A percentile compares a stretch with the other conserved stretches of the same genome.
These are phyloP conservation scores for Juglanconis juglandina DNA, from an alignment of 2,329 filamentous ascomycete species.

Conservation along the genomic window DNA sequence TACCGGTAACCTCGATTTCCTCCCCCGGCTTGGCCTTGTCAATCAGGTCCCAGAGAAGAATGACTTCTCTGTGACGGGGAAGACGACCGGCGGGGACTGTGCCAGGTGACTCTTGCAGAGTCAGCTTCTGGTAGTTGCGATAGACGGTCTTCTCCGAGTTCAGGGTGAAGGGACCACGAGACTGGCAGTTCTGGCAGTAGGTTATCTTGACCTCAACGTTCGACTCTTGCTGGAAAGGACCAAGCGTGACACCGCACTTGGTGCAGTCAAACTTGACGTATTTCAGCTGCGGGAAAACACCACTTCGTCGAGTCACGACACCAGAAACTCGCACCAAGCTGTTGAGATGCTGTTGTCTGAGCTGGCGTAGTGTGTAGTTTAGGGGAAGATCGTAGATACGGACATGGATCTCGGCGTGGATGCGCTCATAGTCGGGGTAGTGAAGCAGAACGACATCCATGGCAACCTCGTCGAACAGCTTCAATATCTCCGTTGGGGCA, in stretches of 20 bases:
- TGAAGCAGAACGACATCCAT: slow-evolving; percentile 95
- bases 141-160: slow-evolving; percentile 98
- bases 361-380: slow-evolving; percentile 89
- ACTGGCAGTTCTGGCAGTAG: slow-evolving; percentile 95
- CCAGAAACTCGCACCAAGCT: slow-evolving; percentile 91
- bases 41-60: slow-evolving; percentile 94
- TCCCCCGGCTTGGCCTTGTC: slow-evolving; percentile 96
- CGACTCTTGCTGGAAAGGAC: slow-evolving; percentile 95
- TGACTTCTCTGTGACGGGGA: slow-evolving; percentile 88
- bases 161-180: slow-evolving; percentile 86
- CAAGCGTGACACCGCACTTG: slow-evolving; percentile 87
- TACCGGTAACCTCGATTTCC: slow-evolving; percentile 93
- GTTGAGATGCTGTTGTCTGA: slow-evolving; percentile 94
- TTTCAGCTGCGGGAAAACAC: slow-evolving; percentile 96
- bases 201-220: slow-evolving; percentile 94
- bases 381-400: slow-evolving; percentile 93
- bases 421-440: slow-evolving; percentile 96
- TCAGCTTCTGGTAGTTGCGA: slow-evolving; percentile 97
- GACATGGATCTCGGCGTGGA: slow-evolving; percentile 96
- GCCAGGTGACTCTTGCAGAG: slow-evolving; percentile 92
- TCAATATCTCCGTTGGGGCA: slow-evolving; percentile 89
- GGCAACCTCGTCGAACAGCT: slow-evolving; percentile 93
- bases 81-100: slow-evolving; percentile 94
- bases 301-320: slow-evolving; percentile 88
- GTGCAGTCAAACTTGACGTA: slow-evolving; percentile 97